Evolutionary conservation across 1,284 basidiomycete species (phyloP).

Genomic region (Melanopsichium pennsylvanicum): DNA sequence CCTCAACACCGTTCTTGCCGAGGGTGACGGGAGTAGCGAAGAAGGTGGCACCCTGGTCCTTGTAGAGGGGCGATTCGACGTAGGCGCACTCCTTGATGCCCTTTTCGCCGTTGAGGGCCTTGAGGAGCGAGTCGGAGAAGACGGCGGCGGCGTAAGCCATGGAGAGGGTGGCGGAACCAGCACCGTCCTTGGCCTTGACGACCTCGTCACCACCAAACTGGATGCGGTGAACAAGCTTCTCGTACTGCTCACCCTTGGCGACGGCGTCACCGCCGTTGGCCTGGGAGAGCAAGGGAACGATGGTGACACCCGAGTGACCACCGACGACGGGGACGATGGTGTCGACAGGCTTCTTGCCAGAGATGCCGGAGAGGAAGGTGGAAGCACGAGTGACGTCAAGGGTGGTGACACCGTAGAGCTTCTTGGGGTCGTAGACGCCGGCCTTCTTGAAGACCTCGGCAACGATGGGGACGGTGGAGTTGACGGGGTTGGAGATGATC

Average conservation of each 20-base stretch:
- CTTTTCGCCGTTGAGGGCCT: constrained; percentile 86
- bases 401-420: constrained; percentile 82
- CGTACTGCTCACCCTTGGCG: constrained; percentile 71
- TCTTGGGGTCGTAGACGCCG: constrained; percentile 85
- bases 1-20: constrained; percentile 61
- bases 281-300: constrained; percentile 94
- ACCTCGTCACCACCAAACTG: constrained; percentile 96
- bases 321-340: constrained; percentile 90
- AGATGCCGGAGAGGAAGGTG: constrained; percentile 83
- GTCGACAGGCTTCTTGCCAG: constrained; percentile 70
- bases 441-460: constrained; percentile 90
- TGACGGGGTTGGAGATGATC: constrained; percentile 85
- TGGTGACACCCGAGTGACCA: constrained; percentile 95
- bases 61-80: constrained; percentile 81
- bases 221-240: constrained; percentile 74
- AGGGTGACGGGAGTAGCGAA: constrained; percentile 62
- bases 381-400: constrained; percentile 95
- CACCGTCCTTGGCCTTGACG: constrained; percentile 88
- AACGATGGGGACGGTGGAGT: constrained; percentile 93
- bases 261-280: constrained; percentile 73
- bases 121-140: constrained; percentile 77
- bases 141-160: constrained; percentile 78
- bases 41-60: constrained; percentile 72
- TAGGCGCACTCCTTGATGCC: constrained; percentile 85
- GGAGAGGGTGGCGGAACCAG: constrained; percentile 84